A percentile compares a stretch with the other conserved stretches of the same genome.
Conservation (phyloP, 2,329 filamentous ascomycete genomes). For the Ophiocordyceps camponoti-leonardi region DNA sequence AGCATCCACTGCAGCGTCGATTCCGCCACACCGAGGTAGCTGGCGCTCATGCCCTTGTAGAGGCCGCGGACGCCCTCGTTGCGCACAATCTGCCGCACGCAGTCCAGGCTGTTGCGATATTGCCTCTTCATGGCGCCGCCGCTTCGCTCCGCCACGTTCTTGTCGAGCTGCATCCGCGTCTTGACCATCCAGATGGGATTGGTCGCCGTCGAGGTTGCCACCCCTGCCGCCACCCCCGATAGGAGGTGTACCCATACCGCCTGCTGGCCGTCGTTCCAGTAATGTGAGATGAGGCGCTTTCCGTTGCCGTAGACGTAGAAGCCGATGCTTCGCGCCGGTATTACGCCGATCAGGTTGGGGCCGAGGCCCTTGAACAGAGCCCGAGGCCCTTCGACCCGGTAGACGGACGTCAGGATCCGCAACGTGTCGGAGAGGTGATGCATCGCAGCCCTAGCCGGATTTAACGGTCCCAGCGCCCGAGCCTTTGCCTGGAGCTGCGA, state of each 20-base stretch:
- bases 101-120: conserved; percentile 82
- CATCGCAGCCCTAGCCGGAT: conserved; percentile 45
- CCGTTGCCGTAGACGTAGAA: conserved; percentile 90
- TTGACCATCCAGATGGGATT: conserved; percentile 97
- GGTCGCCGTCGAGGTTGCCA: conserved; percentile 77
- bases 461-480: conserved; percentile 29
- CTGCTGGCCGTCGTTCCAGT: conserved; percentile 54
- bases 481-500: conserved; percentile 52
- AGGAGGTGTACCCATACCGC: conserved; percentile 61
- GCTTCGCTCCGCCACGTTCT: conserved; percentile 50
- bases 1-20: conserved; percentile 85
- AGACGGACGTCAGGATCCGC: conserved; percentile 68
- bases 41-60: conserved; percentile 82
- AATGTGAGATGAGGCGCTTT: conserved; percentile 62
- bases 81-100: conserved; percentile 62
- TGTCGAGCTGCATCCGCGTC: conserved; percentile 82
- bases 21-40: conserved; percentile 80
- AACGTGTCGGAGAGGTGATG: conserved; percentile 75
- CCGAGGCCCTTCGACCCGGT: conserved; percentile 64
- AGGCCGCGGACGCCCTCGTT: conserved; percentile 68
- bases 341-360: conserved; percentile 76
- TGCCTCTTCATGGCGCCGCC: conserved; percentile 38
- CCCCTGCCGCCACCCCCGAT: conserved; percentile 60
- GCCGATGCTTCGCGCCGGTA: conserved; percentile 80
- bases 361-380: conserved; percentile 88